Evolutionary conservation across 805 yeast species (phyloP).

Genomic region (Debaryomyces maramus): DNA sequence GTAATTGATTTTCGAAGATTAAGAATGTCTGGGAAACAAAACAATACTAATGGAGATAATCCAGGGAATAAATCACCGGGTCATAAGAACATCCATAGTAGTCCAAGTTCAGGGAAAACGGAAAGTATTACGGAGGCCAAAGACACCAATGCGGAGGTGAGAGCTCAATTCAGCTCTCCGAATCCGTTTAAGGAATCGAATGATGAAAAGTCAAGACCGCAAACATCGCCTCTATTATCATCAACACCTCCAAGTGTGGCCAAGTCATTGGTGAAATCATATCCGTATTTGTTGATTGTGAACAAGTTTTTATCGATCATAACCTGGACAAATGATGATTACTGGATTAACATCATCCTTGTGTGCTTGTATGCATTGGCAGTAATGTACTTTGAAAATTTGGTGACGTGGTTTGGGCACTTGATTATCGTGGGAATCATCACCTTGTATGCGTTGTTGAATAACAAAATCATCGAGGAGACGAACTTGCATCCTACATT

Average conservation of each 20-base stretch:
- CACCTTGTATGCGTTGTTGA: conserved; percentile 59
- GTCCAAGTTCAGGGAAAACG: not conserved
- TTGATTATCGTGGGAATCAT: conserved; percentile 62
- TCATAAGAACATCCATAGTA: not conserved
- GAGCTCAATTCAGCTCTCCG: conserved; percentile 26
- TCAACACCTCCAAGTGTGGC: conserved; percentile 92
- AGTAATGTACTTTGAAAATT: conserved; percentile 75
- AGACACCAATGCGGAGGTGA: conserved; percentile 19
- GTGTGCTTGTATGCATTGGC: conserved; percentile 54
- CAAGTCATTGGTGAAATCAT: conserved; percentile 75
- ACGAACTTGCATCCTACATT: conserved; percentile 73
- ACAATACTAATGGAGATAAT: not conserved
- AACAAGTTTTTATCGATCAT: conserved; percentile 69
- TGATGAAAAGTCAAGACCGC: conserved; percentile 28
- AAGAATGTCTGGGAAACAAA: conserved; percentile 3
- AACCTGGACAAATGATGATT: conserved; percentile 90
- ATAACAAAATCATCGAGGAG: conserved; percentile 55
- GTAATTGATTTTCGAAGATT: not conserved
- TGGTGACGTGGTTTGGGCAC: conserved; percentile 83
- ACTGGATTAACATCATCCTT: conserved; percentile 69
- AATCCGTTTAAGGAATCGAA: conserved; percentile 8
- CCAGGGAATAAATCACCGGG: not conserved
- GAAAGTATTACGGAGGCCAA: conserved; percentile 7
- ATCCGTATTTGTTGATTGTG: conserved; percentile 77
- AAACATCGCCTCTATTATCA: conserved; percentile 78